phyloP scores from a whole-genome alignment of 1,284 basidiomycete genomes.

The Boletellus deceptivus region DNA sequence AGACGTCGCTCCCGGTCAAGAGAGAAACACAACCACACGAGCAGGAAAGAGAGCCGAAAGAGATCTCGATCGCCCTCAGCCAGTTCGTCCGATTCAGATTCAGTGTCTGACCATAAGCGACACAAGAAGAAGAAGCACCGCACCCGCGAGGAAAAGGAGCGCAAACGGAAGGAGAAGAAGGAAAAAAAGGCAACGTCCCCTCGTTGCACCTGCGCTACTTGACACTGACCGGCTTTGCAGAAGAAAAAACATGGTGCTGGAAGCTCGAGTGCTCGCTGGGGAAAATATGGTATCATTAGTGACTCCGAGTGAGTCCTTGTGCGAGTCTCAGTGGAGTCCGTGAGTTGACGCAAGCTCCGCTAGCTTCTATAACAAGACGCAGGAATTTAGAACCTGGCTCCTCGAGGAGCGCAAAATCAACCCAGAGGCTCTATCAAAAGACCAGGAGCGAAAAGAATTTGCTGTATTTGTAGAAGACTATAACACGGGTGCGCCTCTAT shows the following conservation, averaged over 20 bases:
- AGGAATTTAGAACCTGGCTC: slow-evolving; percentile 87
- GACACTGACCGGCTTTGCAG: slow-evolving; percentile 31
- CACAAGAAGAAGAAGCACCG: slow-evolving; percentile 46
- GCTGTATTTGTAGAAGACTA: slow-evolving; percentile 78
- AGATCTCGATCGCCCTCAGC: slow-evolving; percentile 41
- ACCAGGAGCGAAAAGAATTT: slow-evolving; percentile 83
- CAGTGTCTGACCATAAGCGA: slow-evolving; percentile 39
- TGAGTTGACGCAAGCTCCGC: slow-evolving; percentile 13
- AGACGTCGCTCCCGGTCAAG: slow-evolving; percentile 28
- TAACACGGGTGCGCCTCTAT: slow-evolving; percentile 67
- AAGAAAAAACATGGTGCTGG: slow-evolving; percentile 57
- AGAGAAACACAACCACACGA: slow-evolving; percentile 24
- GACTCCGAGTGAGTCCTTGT: slow-evolving; percentile 67
- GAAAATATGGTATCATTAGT: slow-evolving; percentile 82
- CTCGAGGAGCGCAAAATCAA: slow-evolving; percentile 87
- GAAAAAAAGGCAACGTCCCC: slow-evolving; percentile 54
- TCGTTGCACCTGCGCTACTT: neutral
- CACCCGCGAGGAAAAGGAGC: slow-evolving; percentile 53
- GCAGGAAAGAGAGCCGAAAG: slow-evolving; percentile 32
- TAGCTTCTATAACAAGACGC: slow-evolving; percentile 75
- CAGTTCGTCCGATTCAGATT: slow-evolving; percentile 33
- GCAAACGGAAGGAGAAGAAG: slow-evolving; percentile 64
- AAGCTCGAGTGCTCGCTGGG: slow-evolving; percentile 66
- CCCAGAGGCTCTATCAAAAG: slow-evolving; percentile 80
- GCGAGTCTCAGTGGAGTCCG: slow-evolving; percentile 1